A percentile compares a stretch with the other conserved stretches of the same genome.
These are phyloP conservation scores for Botrytis cinerea DNA, from an alignment of 2,329 filamentous ascomycete species.

Conservation along the genomic window DNA sequence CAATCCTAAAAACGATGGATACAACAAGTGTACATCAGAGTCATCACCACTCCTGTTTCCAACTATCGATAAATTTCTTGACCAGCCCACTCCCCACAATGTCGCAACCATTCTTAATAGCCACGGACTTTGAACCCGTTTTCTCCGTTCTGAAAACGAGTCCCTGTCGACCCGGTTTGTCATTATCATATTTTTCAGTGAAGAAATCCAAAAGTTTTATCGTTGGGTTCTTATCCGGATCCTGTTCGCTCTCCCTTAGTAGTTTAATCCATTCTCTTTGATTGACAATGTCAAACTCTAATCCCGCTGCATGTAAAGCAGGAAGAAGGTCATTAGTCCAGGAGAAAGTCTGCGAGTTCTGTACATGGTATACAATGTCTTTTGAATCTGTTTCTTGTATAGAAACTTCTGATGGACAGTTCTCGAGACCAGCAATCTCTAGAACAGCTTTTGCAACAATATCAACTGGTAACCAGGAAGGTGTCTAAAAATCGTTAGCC, in stretches of 20 bases:
- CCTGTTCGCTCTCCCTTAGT: conserved; percentile 49
- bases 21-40: background rate
- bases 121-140: conserved; percentile 34
- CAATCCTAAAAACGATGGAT: background rate
- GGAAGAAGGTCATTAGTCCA: conserved; percentile 57
- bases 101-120: conserved; percentile 43
- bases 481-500: conserved; percentile 32
- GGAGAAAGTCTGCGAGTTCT: conserved; percentile 50
- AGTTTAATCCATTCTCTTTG: conserved; percentile 49
- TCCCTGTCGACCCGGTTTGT: conserved; percentile 43
- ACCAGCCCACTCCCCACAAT: conserved; percentile 46
- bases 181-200: conserved; percentile 52
- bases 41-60: conserved; percentile 30
- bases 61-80: conserved; percentile 44
- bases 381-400: conserved; percentile 27
- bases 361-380: conserved; percentile 50
- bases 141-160: conserved; percentile 45
- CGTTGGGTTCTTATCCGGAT: conserved; percentile 52
- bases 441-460: conserved; percentile 46
- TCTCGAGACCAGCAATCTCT: conserved; percentile 42
- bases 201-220: conserved; percentile 57
- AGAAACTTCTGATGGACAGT: background rate
- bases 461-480: conserved; percentile 51
- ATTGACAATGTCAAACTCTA: conserved; percentile 49
- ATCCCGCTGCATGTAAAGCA: conserved; percentile 48